phyloP scores from a whole-genome alignment of 345 rosid genomes.

The Salix brachista region DNA sequence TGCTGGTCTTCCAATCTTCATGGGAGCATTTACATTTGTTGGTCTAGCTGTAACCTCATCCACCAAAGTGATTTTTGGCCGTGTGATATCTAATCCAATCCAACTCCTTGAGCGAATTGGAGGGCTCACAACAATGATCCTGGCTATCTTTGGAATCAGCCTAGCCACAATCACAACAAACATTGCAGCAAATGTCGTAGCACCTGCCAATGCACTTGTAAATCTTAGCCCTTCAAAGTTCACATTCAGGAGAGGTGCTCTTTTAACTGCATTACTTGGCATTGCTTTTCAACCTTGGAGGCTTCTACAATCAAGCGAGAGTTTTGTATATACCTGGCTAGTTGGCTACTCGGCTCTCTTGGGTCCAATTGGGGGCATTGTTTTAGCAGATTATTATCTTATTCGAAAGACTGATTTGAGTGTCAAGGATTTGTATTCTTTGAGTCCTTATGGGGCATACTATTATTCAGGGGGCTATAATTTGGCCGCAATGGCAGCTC shows the following conservation, averaged over 20 bases:
- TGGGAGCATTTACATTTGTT: conserved; percentile 84
- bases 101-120: conserved; percentile 71
- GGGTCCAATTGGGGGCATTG: conserved; percentile 81
- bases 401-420: conserved; percentile 44
- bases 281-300: conserved; percentile 90
- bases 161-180: conserved; percentile 84
- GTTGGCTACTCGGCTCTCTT: conserved; percentile 83
- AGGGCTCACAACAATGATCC: conserved; percentile 50
- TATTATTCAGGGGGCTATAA: conserved; percentile 65
- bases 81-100: conserved; percentile 73
- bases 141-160: conserved; percentile 74
- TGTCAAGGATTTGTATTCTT: conserved; percentile 52
- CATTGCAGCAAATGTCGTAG: conserved; percentile 88
- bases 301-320: conserved; percentile 80
- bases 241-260: conserved; percentile 83
- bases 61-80: conserved; percentile 69
- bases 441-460: conserved; percentile 57
- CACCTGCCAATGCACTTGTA: conserved; percentile 89
- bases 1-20: conserved; percentile 75
- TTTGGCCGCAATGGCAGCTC: conserved; percentile 52
- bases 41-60: conserved; percentile 83
- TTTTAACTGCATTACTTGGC: conserved; percentile 72
- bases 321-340: conserved; percentile 91
- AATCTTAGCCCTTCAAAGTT: conserved; percentile 76
- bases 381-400: conserved; percentile 72